phyloP scores from a whole-genome alignment of 2,329 filamentous ascomycete species.

The Nemania bipapillata region DNA sequence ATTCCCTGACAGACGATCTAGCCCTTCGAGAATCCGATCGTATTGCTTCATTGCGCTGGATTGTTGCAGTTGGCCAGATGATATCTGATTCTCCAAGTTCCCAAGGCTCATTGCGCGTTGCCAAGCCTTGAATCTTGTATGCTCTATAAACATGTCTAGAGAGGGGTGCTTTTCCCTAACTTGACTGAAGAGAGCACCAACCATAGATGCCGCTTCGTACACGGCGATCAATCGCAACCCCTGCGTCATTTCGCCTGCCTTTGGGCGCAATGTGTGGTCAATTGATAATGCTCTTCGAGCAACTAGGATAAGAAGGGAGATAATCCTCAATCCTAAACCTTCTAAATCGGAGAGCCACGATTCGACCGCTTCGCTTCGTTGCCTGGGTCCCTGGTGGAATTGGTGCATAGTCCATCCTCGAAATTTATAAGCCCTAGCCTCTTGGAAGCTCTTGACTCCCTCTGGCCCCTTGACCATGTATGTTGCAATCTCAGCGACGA shows the following conservation, averaged over 20 bases:
- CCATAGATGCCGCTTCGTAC: not conserved
- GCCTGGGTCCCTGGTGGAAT: slow-evolving; percentile 22
- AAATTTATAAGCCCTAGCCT: too few species aligned
- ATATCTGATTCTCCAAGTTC: not conserved
- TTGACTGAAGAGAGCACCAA: not conserved
- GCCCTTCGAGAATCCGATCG: not conserved
- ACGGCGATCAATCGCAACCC: slow-evolving; percentile 17
- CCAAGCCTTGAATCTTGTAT: slow-evolving; percentile 21
- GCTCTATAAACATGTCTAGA: slow-evolving; percentile 22
- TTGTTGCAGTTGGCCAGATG: too few species aligned
- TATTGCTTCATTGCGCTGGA: not conserved
- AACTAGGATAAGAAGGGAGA: not conserved
- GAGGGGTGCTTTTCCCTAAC: slow-evolving; percentile 11
- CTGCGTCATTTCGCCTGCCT: slow-evolving; percentile 17
- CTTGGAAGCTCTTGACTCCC: slow-evolving; percentile 7
- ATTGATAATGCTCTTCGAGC: not conserved
- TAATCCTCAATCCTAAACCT: not conserved
- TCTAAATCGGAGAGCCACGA: slow-evolving; percentile 15
- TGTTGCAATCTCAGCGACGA: slow-evolving; percentile 22
- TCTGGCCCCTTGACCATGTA: slow-evolving; percentile 19
- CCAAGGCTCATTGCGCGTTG: slow-evolving; percentile 3
- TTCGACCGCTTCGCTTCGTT: slow-evolving; percentile 11
- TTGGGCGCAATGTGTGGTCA: slow-evolving; percentile 1
- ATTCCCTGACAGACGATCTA: not conserved
- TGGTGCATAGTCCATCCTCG: slow-evolving; percentile 12